Evolutionary conservation across 2,329 filamentous ascomycete species (phyloP), one percentile per base, ranked within the genome.

Genomic region (Phymatotrichopsis omnivora): DNA sequence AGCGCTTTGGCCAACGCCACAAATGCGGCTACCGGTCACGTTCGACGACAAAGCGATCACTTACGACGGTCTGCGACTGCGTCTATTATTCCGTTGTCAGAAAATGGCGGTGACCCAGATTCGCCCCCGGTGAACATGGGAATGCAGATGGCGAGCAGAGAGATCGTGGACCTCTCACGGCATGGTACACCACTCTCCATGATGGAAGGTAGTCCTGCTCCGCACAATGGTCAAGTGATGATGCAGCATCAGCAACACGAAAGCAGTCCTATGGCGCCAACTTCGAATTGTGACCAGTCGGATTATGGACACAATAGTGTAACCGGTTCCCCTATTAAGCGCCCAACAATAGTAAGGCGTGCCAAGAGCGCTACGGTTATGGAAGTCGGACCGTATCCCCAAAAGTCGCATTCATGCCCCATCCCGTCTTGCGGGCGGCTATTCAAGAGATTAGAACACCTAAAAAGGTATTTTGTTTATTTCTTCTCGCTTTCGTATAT

Each of bases 401-500:
- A 93, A 63, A 98, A 98, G 67, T 94, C 87, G 30, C 91, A 98
- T 67, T 96, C 89, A 2, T 98, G 91, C 70, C 91, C 91, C n/a
- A 98, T 98, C 60, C 91, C 91, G 22, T 93, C 89, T 44, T 98
- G 91, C 64, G 91, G 91, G 43, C 82, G 91, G 61, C 76, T 95
- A 52, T 98, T 98, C 76, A 98, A 98, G 79, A 81, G 91, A 67
- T 77, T 98, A 71, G 91, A 98, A 71, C 91, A 98, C 70, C 78
- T 98, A 62, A 98, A 98, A 76, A 80, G 89, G 85, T 93, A 85
- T 78, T n/a, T n/a, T n/a, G n/a, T n/a, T n/a, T n/a, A n/a, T n/a
- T 82, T 72, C 63, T 61, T 64, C 51, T 42, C 34, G 34, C 35
- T 37, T 40, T 42, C 57, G 57, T 29, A 30, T 35, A 14, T 27